phyloP scores from a whole-genome alignment of 371 early-diverging fungal genomes.

The Sporodiniella umbellata region DNA sequence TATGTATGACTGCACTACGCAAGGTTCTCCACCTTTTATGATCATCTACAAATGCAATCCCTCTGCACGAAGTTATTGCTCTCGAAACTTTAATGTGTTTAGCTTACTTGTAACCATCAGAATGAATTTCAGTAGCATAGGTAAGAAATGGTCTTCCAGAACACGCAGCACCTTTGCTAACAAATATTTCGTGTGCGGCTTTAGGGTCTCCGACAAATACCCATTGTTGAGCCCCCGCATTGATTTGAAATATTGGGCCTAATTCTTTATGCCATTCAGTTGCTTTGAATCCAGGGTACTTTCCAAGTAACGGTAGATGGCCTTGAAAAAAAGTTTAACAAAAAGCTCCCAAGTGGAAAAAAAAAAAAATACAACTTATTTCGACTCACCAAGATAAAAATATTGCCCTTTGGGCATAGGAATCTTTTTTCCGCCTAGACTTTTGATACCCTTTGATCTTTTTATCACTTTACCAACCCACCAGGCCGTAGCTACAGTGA shows the following conservation, averaged over 20 bases:
- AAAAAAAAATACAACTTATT: too few species aligned
- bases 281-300: constrained; percentile 4
- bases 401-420: too few species aligned
- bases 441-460: too few species aligned
- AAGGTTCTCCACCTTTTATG: constrained; percentile 10
- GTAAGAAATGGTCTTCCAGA: constrained; percentile 11
- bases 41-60: constrained; percentile 1
- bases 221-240: constrained; percentile 21
- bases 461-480: background rate
- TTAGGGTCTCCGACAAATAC: constrained; percentile 15
- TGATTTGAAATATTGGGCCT: constrained; percentile 16
- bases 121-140: background rate
- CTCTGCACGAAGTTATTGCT: constrained; percentile 1
- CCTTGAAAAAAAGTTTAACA: constrained; percentile 2
- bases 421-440: too few species aligned
- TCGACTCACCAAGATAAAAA: too few species aligned
- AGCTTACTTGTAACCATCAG: background rate
- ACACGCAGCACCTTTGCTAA: constrained; percentile 2
- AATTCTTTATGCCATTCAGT: constrained; percentile 18
- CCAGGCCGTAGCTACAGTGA: too few species aligned
- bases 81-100: background rate
- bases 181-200: constrained; percentile 18
- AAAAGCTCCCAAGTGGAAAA: too few species aligned
- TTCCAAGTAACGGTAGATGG: constrained; percentile 7
- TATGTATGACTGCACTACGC: constrained; percentile 3